phyloP scores from a whole-genome alignment of 306 rosid genomes.

The Sechiopsis laciniata region DNA sequence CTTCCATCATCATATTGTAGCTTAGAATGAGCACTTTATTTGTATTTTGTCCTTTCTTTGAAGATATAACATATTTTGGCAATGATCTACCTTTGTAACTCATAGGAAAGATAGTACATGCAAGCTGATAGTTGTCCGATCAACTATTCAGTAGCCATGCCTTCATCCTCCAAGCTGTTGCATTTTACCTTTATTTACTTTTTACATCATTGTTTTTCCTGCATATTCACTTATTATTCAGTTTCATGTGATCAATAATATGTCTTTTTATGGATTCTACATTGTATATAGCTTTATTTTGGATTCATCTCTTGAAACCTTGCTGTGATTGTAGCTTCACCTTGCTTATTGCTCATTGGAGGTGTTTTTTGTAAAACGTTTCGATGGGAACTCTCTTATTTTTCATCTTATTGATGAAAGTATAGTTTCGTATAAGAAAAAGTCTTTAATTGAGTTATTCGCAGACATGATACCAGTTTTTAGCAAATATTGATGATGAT shows the following conservation, averaged over 20 bases:
- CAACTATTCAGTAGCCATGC: background rate
- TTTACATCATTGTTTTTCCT: background rate
- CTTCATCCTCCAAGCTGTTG: background rate
- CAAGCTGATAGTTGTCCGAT: slow-evolving; percentile 2
- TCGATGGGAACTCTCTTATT: too few species aligned
- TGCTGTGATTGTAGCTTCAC: too few species aligned
- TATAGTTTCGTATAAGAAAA: too few species aligned
- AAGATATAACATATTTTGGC: slow-evolving; percentile 9
- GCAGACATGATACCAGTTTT: background rate
- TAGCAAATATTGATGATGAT: slow-evolving; percentile 12
- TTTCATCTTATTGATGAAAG: too few species aligned
- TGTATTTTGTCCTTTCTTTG: background rate
- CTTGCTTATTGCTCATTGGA: too few species aligned
- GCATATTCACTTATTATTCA: background rate
- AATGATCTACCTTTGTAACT: background rate
- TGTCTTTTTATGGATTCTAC: background rate
- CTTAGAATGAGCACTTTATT: slow-evolving; percentile 1
- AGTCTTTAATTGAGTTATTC: background rate
- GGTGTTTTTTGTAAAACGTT: too few species aligned
- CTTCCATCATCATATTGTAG: background rate
- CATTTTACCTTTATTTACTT: background rate
- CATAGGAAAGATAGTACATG: background rate
- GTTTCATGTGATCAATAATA: background rate
- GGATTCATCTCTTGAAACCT: too few species aligned
- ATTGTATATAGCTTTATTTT: too few species aligned